Conservation (phyloP, 768 basidiomycete species). For the Royoungia palumana region DNA sequence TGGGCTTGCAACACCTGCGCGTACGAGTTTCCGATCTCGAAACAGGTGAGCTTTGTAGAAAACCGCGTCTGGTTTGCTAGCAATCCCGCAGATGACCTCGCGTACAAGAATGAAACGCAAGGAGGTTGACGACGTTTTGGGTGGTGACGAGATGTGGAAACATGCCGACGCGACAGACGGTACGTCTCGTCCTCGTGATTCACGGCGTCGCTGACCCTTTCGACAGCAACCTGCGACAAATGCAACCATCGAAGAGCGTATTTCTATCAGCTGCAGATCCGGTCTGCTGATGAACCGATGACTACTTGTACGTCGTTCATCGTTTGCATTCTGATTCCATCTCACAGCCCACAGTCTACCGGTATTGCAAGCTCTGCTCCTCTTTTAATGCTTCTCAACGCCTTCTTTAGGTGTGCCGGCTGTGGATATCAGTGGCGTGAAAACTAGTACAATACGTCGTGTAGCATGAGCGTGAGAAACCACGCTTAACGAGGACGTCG, state of each 20-base stretch:
- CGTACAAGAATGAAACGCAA: constrained; percentile 85
- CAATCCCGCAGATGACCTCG: constrained; percentile 75
- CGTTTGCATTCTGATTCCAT: neutral
- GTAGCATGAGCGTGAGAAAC: constrained; percentile 22
- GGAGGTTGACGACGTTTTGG: constrained; percentile 91
- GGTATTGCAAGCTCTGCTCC: constrained; percentile 33
- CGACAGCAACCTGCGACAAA: constrained; percentile 57
- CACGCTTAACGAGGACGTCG: constrained; percentile 11
- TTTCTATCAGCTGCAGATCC: constrained; percentile 94
- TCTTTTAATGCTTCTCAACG: neutral
- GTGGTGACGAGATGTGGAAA: constrained; percentile 90
- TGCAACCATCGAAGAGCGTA: constrained; percentile 87
- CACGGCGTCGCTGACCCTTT: neutral
- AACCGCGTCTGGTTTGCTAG: neutral
- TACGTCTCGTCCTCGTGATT: constrained; percentile 27
- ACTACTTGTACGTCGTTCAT: constrained; percentile 38
- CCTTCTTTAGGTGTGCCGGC: constrained; percentile 47
- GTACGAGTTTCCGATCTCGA: constrained; percentile 67
- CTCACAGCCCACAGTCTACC: constrained; percentile 48
- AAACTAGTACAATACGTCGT: constrained; percentile 38
- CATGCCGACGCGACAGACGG: constrained; percentile 88
- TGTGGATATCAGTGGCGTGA: constrained; percentile 72
- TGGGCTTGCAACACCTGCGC: constrained; percentile 94
- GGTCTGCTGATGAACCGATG: constrained; percentile 92
- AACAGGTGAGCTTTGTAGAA: constrained; percentile 14